Evolutionary conservation across 306 rosid species (phyloP).

Genomic region (Corylus heterophylla): DNA sequence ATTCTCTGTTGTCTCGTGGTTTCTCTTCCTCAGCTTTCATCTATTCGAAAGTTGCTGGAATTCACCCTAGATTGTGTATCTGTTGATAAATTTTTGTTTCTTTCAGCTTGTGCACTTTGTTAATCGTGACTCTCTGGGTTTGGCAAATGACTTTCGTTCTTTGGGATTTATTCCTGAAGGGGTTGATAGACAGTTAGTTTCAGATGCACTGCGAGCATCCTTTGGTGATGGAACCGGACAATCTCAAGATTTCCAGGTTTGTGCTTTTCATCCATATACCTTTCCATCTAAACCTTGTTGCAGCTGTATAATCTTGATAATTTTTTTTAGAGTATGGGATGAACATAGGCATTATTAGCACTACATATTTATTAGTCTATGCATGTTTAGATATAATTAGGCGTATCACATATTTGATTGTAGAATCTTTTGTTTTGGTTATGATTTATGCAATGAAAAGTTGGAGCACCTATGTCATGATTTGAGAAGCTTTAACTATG

Average conservation of each 20-base stretch:
- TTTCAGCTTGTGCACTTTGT: conserved; percentile 99
- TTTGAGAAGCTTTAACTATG: neutral
- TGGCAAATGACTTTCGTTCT: conserved; percentile 96
- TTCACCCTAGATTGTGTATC: conserved; percentile 11
- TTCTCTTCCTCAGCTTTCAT: conserved; percentile 15
- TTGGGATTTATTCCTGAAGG: conserved; percentile 97
- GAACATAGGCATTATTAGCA: neutral
- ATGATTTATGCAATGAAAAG: neutral
- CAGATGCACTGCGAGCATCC: conserved; percentile 70
- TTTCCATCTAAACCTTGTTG: conserved; percentile 11
- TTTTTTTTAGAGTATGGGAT: neutral
- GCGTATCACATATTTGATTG: neutral
- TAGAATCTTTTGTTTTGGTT: neutral
- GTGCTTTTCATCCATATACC: conserved; percentile 15
- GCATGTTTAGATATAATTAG: neutral
- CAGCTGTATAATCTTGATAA: conserved; percentile 2
- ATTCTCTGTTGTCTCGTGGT: neutral
- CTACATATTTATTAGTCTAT: neutral
- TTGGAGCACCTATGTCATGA: neutral
- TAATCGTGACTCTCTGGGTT: conserved; percentile 93
- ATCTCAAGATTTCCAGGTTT: conserved; percentile 95
- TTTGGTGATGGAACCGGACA: conserved; percentile 52
- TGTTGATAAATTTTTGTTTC: conserved; percentile 36
- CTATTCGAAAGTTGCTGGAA: conserved; percentile 12
- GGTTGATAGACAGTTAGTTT: conserved; percentile 60